Evolutionary conservation across 805 yeast species (phyloP).

Genomic region (Kuraishia borneana): DNA sequence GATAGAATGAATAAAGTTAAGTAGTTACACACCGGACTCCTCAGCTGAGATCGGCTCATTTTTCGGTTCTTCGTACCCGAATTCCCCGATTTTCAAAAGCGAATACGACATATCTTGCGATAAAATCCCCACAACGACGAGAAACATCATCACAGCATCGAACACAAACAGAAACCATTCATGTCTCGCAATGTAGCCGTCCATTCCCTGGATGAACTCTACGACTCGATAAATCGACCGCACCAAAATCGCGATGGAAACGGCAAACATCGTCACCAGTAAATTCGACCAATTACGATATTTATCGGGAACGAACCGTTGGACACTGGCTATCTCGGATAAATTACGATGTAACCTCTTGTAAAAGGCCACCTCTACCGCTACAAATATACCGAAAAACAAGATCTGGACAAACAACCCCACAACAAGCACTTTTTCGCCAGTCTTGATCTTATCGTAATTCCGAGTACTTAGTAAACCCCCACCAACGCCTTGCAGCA

Average conservation of each 20-base stretch:
- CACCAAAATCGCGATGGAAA: constrained; percentile 13
- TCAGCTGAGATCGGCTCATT: no score
- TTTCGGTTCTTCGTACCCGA: no score
- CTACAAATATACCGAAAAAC: not conserved
- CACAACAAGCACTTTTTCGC: not conserved
- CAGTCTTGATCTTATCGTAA: not conserved
- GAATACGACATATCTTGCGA: not conserved
- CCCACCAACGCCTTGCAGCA: not conserved
- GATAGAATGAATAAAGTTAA: no score
- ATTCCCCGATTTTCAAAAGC: no score
- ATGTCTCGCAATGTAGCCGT: constrained; percentile 15
- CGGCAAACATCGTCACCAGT: not conserved
- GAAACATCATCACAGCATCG: constrained; percentile 18
- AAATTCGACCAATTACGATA: not conserved
- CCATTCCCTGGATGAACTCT: constrained; percentile 18
- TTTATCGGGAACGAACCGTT: not conserved
- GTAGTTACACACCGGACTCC: no score
- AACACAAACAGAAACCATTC: constrained; percentile 17
- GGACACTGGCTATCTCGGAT: not conserved
- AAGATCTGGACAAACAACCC: not conserved
- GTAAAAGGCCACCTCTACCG: not conserved
- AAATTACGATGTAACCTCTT: not conserved
- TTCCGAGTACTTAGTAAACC: not conserved
- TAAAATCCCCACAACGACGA: not conserved
- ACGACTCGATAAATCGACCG: constrained; percentile 20